Base-by-base conservation (phyloP, 306 rosid species). In the Inga laurina region DNA sequence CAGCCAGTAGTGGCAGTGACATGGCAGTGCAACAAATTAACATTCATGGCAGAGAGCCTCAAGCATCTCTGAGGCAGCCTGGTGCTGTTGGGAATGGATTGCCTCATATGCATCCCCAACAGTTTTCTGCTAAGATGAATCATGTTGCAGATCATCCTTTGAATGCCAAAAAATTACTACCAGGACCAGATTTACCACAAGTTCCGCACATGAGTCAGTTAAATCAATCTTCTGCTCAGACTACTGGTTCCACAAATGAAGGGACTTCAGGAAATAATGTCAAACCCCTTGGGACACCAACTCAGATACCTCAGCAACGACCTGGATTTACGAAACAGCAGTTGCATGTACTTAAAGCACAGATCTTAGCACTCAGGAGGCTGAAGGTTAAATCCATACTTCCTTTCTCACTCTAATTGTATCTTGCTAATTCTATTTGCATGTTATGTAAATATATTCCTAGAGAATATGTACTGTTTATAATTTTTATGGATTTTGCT, bases 261-360 rank as follows among this genome's bases (percentile, higher is more conserved):
- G 91, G 82, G 83, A 90, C 87, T 37, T 79, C 92, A 13, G 86
- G 89, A 84, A 92, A 74, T 84, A 79, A 79, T 48, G 70, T 76
- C 77, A 87, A 75, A 69, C 48, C 87, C 61, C 93, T 84, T 84
- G 92, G 92, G 84, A 89, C 86, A 75, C 80, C 91, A 48, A 59
- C 95, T 85, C 95, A 89, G 85, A 77, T 46, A 44, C 85, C 91
- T 83, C 97, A 92, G 75, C 91, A 90, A 73, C 83, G 74, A 75
- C 72, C 62, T 84, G 94, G 89, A 45, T 96, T 96, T 88, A 90
- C 98, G 84, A 93, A 91, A 88, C 94, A 90, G 82, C 99, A 93
- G 86, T 88, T 92, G 64, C 99, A 96, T 74, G 99, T 93, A 83
- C 97, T 96, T 72, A 96, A 96, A 88, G 99, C 99, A 72, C 99